phyloP scores from a whole-genome alignment of 2,329 filamentous ascomycete genomes.

The Ceratocystis ficicola region DNA sequence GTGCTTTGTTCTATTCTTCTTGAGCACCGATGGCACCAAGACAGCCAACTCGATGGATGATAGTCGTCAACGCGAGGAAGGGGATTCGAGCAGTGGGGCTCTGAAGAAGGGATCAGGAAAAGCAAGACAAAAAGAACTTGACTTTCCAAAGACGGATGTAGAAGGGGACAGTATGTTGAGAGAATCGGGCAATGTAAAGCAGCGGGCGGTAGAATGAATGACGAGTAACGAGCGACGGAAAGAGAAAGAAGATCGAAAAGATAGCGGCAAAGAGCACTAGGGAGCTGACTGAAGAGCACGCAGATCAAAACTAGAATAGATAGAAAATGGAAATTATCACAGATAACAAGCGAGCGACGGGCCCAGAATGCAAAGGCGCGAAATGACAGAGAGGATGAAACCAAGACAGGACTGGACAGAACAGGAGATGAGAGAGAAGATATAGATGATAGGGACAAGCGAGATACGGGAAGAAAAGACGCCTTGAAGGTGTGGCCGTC shows the following conservation, averaged over 20 bases:
- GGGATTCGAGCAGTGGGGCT: neutral
- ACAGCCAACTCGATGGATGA: neutral
- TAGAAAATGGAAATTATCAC: neutral
- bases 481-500: neutral
- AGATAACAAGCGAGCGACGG: neutral
- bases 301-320: neutral
- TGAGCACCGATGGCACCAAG: no score
- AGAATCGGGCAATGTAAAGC: neutral
- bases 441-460: neutral
- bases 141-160: neutral
- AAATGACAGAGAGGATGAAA: neutral
- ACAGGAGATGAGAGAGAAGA: neutral
- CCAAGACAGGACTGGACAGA: neutral
- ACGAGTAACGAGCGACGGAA: constrained; percentile 5
- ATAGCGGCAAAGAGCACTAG: neutral
- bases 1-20: neutral
- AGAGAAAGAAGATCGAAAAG: neutral
- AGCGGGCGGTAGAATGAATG: neutral
- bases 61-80: neutral
- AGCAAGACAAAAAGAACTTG: neutral
- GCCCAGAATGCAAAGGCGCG: neutral
- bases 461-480: neutral
- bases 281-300: neutral
- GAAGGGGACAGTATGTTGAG: neutral
- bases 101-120: neutral